Evolutionary conservation across 2,329 filamentous ascomycete genomes (phyloP).

Genomic region (Ophiosphaerella narmari): DNA sequence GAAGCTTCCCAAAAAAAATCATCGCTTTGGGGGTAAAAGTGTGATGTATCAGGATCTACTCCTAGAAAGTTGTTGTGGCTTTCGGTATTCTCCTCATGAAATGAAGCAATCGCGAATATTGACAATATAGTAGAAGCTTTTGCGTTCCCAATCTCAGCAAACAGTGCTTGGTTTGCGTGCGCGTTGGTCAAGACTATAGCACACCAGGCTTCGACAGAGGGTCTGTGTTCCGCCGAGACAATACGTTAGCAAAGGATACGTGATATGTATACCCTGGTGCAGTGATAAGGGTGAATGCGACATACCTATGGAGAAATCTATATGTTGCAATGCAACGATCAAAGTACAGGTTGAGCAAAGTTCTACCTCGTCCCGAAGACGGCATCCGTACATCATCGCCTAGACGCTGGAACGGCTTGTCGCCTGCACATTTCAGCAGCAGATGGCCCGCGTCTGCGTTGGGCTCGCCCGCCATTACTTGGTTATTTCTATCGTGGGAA

Average conservation of each 20-base stretch:
- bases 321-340: slow-evolving; percentile 64
- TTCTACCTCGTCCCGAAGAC: slow-evolving; percentile 15
- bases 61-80: no score
- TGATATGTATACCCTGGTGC: no score
- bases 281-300: no score
- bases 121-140: slow-evolving; percentile 46
- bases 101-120: slow-evolving; percentile 54
- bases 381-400: slow-evolving; percentile 28
- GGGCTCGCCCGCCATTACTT: slow-evolving; percentile 16
- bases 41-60: no score
- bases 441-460: slow-evolving; percentile 45
- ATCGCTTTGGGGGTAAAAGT: slow-evolving; percentile 16
- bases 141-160: slow-evolving; percentile 49
- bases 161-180: slow-evolving; percentile 33
- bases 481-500: slow-evolving; percentile 59
- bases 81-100: slow-evolving; percentile 50
- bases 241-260: no score
- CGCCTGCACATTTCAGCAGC: slow-evolving; percentile 55
- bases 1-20: slow-evolving; percentile 49
- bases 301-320: slow-evolving; percentile 56
- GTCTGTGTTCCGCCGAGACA: slow-evolving; percentile 10
- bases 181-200: slow-evolving; percentile 18
- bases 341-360: slow-evolving; percentile 59
- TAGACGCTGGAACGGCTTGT: slow-evolving; percentile 53
- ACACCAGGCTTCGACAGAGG: slow-evolving; percentile 56